A percentile compares a stretch with the other conserved stretches of the same genome.
phyloP scores from a whole-genome alignment of 108 stramenopile genomes.

The Conticribra weissflogii region DNA sequence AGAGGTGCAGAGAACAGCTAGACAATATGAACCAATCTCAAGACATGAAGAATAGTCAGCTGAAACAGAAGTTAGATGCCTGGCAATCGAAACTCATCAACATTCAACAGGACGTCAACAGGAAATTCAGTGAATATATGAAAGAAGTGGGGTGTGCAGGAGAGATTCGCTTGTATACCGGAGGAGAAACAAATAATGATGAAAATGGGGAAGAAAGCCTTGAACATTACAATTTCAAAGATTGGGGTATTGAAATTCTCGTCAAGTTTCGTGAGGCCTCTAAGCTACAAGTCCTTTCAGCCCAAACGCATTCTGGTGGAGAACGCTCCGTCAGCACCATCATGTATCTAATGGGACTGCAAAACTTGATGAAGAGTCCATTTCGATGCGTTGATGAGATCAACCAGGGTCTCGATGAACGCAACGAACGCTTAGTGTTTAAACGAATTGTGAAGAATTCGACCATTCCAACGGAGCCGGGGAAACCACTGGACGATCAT shows the following conservation, averaged over 20 bases:
- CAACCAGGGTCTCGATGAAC: conserved; percentile 98
- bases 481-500: conserved; percentile 60
- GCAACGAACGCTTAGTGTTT: conserved; percentile 95
- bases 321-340: conserved; percentile 95
- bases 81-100: conserved; percentile 67
- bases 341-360: conserved; percentile 98
- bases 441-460: conserved; percentile 92
- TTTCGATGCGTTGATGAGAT: conserved; percentile 99
- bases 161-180: conserved; percentile 64
- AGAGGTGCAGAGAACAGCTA: conserved; percentile 51
- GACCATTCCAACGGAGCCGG: conserved; percentile 47
- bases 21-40: conserved; percentile 51
- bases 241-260: conserved; percentile 90
- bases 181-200: conserved; percentile 36
- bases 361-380: conserved; percentile 89
- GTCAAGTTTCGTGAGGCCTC: conserved; percentile 87
- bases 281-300: conserved; percentile 75
- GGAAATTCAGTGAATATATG: conserved; percentile 80
- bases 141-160: conserved; percentile 82
- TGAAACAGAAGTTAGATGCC: conserved; percentile 49
- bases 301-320: conserved; percentile 93
- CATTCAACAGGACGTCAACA: conserved; percentile 56
- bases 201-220: conserved; percentile 25
- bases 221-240: conserved; percentile 56
- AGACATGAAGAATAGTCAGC: conserved; percentile 45